Evolutionary conservation across 2,329 filamentous ascomycete genomes (phyloP), one percentile per base, ranked within the genome.

Genomic region (Coccinonectria pachysandricola): DNA sequence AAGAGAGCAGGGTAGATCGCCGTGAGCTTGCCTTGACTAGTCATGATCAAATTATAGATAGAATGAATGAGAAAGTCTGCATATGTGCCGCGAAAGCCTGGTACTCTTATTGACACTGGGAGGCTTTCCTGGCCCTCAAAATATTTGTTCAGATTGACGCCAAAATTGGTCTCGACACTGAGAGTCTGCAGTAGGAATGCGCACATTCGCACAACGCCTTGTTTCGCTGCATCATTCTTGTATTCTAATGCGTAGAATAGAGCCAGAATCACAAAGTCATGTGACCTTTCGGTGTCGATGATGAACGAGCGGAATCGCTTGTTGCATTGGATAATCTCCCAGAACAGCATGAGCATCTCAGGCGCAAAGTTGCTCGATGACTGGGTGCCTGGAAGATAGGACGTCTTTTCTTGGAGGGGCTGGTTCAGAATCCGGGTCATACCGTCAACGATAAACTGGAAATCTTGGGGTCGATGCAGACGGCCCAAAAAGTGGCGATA

Each of bases 291-390:
- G 0, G 91, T 96, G 44, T 98, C 91, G 37, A 96, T 88, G 46
- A 98, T 91, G 55, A 95, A 98, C 2, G 86, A 85, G 16, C 91
- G 72, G 59, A 98, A 98, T 32, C 88, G 73, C 58, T 94, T 96
- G 59, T 98, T 98, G 67, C 88, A 95, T 55, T 98, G 91, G 4
- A 91, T 75, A 19, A 85, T 75, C 60, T 98, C 91, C 91, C 91
- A 98, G 50, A 96, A 95, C 3, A 98, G 67, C 71, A 95, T 91
- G 29, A 96, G 77, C 62, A 92, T 92, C 56, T 98, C 91, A 2
- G 91, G 87, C 0, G 87, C 85, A 68, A 88, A 93, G 48, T 83
- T 84, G 27, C 84, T 64, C 0, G 80, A 72, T 24, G 79, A 72
- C 45, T 92, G 84, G 19, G 79, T 79, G 4, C 86, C 84, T 1